Percentiles rank a stretch among this genome's conserved stretches.
phyloP scores from a whole-genome alignment of 371 early-diverging fungal genomes.

The Sporodiniella umbellata region DNA sequence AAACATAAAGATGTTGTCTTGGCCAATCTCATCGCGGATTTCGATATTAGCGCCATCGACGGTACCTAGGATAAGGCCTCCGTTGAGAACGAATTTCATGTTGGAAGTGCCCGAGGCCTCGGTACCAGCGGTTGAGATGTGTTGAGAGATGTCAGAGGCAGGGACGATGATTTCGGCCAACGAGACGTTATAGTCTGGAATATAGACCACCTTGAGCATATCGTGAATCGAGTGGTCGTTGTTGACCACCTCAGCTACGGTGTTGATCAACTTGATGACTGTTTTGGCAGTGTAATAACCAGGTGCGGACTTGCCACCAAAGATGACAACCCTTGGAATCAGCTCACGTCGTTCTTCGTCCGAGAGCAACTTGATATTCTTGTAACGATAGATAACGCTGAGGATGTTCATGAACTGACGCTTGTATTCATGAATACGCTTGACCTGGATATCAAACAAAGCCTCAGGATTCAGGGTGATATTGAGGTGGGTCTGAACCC shows the following conservation, averaged over 20 bases:
- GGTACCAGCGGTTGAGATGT: constrained; percentile 91
- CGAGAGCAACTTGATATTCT: constrained; percentile 68
- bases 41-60: constrained; percentile 94
- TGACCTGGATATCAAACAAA: constrained; percentile 92
- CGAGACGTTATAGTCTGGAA: constrained; percentile 93
- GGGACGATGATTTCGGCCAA: constrained; percentile 89
- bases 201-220: constrained; percentile 87
- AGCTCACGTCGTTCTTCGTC: constrained; percentile 57
- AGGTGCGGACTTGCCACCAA: constrained; percentile 86
- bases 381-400: constrained; percentile 87
- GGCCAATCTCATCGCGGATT: constrained; percentile 90
- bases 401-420: constrained; percentile 96
- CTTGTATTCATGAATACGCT: constrained; percentile 96
- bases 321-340: constrained; percentile 78
- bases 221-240: constrained; percentile 72
- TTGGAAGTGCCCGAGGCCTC: constrained; percentile 96
- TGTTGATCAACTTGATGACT: constrained; percentile 94
- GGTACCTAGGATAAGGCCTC: constrained; percentile 88
- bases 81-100: constrained; percentile 97
- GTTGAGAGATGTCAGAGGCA: constrained; percentile 92
- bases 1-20: constrained; percentile 93
- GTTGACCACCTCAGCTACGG: constrained; percentile 83
- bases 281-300: constrained; percentile 95
- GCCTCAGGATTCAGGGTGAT: constrained; percentile 79
- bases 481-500: constrained; percentile 63